Conservation (phyloP, 768 basidiomycete genomes). For the Cystofilobasidium bisporidii region DNA sequence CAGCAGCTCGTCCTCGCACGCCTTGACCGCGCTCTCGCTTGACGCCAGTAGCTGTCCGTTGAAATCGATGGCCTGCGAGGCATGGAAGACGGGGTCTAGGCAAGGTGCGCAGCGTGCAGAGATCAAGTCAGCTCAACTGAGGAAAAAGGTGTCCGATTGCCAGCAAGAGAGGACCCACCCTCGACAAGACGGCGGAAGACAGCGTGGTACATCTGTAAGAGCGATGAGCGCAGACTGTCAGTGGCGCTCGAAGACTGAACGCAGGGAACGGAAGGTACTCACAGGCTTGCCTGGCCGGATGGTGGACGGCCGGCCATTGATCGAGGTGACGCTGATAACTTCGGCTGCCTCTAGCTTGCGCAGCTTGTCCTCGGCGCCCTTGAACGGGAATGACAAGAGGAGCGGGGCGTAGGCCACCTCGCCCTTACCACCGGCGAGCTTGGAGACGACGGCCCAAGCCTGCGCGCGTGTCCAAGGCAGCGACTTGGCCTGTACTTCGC, state of each 20-base stretch:
- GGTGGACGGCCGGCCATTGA: constrained; percentile 69
- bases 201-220: constrained; percentile 24
- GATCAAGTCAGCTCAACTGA: too few relatives aligned
- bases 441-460: constrained; percentile 63
- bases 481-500: constrained; percentile 48
- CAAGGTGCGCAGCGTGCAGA: background rate
- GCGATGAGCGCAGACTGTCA: background rate
- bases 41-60: constrained; percentile 48
- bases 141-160: too few relatives aligned
- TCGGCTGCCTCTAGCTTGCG: constrained; percentile 77
- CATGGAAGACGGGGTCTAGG: constrained; percentile 64
- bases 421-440: constrained; percentile 9
- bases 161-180: background rate
- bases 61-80: constrained; percentile 68
- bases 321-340: constrained; percentile 65
- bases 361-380: constrained; percentile 72
- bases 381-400: constrained; percentile 25
- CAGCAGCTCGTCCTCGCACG: constrained; percentile 67
- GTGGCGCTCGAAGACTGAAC: constrained; percentile 54
- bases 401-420: constrained; percentile 20
- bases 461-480: constrained; percentile 79
- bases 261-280: constrained; percentile 60
- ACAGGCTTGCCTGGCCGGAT: constrained; percentile 88
- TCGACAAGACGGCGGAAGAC: constrained; percentile 14
- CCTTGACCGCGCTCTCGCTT: constrained; percentile 55